Conservation (phyloP, 1,284 basidiomycete genomes). For the Uromyces viciae-fabae region DNA sequence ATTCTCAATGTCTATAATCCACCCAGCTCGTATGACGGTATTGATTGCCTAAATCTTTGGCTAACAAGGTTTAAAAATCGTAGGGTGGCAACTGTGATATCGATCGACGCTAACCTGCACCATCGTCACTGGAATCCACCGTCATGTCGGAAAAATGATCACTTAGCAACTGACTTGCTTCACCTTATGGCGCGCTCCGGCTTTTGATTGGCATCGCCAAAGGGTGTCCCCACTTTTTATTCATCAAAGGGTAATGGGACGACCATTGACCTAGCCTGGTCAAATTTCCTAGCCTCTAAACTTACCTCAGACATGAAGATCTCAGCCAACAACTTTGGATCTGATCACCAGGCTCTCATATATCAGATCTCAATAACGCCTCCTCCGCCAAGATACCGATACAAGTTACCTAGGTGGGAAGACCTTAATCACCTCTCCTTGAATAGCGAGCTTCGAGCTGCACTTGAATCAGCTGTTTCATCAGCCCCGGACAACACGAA, state of each 20-base stretch:
- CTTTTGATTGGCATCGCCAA: background rate
- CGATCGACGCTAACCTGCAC: constrained; percentile 18
- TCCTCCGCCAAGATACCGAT: background rate
- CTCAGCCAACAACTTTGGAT: background rate
- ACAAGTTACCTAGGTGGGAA: background rate
- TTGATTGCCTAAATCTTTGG: too few relatives aligned
- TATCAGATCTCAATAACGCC: background rate
- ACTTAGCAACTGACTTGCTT: background rate
- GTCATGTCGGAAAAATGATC: background rate
- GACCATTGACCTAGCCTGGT: background rate
- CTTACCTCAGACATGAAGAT: background rate
- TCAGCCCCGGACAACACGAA: too few relatives aligned
- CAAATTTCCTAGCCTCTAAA: background rate
- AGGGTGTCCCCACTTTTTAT: background rate
- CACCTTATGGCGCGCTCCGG: background rate
- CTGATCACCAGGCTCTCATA: background rate
- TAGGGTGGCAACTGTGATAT: too few relatives aligned
- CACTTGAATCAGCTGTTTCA: background rate
- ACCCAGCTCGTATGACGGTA: too few relatives aligned
- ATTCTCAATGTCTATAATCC: background rate
- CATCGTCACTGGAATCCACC: constrained; percentile 1
- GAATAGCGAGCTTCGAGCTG: background rate
- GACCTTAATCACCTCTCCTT: background rate
- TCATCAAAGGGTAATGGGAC: background rate
- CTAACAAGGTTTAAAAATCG: too few relatives aligned